Evolutionary conservation across 1,284 basidiomycete species (phyloP), one percentile per base, ranked within the genome.

Genomic region (Calocybe gambosa): DNA sequence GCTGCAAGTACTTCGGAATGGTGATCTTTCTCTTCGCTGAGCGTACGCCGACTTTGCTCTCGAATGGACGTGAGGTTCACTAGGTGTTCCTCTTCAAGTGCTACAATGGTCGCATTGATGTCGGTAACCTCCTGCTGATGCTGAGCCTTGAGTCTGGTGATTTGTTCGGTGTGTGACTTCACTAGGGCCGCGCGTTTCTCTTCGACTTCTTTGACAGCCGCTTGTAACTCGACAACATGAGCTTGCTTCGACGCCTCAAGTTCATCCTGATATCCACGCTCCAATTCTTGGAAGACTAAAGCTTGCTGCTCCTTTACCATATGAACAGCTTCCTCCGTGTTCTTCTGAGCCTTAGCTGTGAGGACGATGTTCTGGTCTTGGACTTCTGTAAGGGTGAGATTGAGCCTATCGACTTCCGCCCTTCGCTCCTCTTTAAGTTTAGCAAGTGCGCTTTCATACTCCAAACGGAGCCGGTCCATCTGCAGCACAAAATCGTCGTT

Each of bases 401-500:
- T 71, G 45, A 82, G 63, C 28, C 66, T 66, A 36, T 82, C 77
- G 23, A 71, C 64, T 57, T 82, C 78, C 20, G 67, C 63, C 38
- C 67, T 62, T 55, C 70, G 72, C 50, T 78, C 74, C 52, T 74
- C 75, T 56, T 72, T 75, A 15, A 77, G 55, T 55, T 74, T 75
- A 25, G 67, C 58, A 18, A 74, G 42, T 0, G 61, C 45, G n/a
- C 69, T 68, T 49, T 75, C 73, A 45, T 75, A 68, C 45, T 76
- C 73, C 18, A 71, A 58, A 13, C 68, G 68, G 26, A 74, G 59
- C 34, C 70, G 68, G 49, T 75, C 70, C 43, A 71, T 59, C 52
- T 71, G 69, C 7, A 76, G 55, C 21, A 69, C 62, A 50, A 82
- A 75, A 46, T 82, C 80, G 44, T 82, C 80, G 41, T 78, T 77